Conservation (phyloP, 129 eudicot genomes). For the Lactuca saligna region DNA sequence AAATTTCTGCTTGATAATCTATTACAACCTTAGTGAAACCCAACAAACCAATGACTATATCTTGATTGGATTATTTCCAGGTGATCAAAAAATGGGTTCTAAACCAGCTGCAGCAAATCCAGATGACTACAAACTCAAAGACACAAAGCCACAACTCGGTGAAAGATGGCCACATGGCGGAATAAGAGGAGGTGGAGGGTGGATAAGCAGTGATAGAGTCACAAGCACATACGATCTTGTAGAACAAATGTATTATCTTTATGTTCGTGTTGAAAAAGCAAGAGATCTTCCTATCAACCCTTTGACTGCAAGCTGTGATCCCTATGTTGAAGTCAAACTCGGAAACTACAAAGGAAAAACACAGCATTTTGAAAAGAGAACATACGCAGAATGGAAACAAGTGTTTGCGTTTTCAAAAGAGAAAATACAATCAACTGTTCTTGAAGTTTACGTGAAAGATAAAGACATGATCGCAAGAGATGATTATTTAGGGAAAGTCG, state of each 20-base stretch:
- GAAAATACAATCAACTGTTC: constrained; percentile 66
- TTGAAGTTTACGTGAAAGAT: constrained; percentile 77
- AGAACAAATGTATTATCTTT: constrained; percentile 87
- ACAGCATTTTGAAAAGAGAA: constrained; percentile 77
- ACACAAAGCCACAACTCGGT: constrained; percentile 69
- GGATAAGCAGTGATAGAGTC: constrained; percentile 67
- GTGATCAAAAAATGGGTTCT: constrained; percentile 35
- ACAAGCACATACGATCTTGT: constrained; percentile 95
- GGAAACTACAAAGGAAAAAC: constrained; percentile 92
- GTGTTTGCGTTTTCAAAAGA: constrained; percentile 93
- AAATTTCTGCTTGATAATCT: background rate
- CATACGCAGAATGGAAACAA: constrained; percentile 81
- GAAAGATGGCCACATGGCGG: constrained; percentile 95
- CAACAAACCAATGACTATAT: background rate
- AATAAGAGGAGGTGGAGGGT: constrained; percentile 81
- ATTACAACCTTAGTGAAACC: background rate
- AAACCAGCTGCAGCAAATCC: constrained; percentile 45
- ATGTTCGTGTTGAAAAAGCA: constrained; percentile 91
- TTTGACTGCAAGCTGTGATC: constrained; percentile 79
- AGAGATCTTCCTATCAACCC: constrained; percentile 66
- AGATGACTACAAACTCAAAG: constrained; percentile 81
- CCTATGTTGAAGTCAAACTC: constrained; percentile 87
- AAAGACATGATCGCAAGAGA: constrained; percentile 69
- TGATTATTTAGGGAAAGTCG: constrained; percentile 76
- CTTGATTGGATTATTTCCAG: constrained; percentile 1